Evolutionary conservation across 139 green algal genomes (phyloP), one percentile per base, ranked within the genome.

Genomic region (Mesotaenium endlicherianum): DNA sequence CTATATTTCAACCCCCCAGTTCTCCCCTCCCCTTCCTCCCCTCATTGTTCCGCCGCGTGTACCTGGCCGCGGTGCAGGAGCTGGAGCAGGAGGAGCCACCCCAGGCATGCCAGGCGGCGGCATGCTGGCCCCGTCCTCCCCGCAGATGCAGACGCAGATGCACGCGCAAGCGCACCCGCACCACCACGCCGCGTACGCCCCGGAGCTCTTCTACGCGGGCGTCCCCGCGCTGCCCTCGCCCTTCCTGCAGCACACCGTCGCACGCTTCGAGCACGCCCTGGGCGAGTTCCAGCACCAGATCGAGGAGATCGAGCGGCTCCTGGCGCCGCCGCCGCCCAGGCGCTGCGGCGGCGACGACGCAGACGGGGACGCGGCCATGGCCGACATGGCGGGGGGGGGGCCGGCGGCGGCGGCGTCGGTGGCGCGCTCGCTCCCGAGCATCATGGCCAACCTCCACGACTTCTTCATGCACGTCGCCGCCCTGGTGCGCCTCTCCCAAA

Each of bases 381-480:
- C 8, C 38, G 64, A 14, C 11, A 14, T 74, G 36, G n/a, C 17
- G 71, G 59, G 77, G 6, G 59, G 68, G 4, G 3, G 2, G 17
- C 6, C 60, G 36, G 30, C 68, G 40, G 39, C 6, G 47, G 53
- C 20, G 42, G 75, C 55, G 59, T n/a, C 60, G 36, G 30, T 45
- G 40, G 39, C 6, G 47, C n/a, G 3, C 34, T n/a, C 55, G 59
- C 70, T 86, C 30, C 79, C 79, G n/a, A n/a, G 2, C 4, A 38
- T 79, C 11, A 31, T 86, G 17, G 17, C 20, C 47, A 86, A 86
- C 45, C 5, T 86, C 70, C 70, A 86, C 57, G 26, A 68, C 42
- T 76, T 55, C 70, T 86, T 86, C 47, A n/a, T 86, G 42, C 79
- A 86, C 40, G 70, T 86, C 6, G 79, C 79, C 38, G 79, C 79